These are phyloP conservation scores for Phytopythium aichiense DNA, from an alignment of 352 stramenopile species.

Conservation along the genomic window DNA sequence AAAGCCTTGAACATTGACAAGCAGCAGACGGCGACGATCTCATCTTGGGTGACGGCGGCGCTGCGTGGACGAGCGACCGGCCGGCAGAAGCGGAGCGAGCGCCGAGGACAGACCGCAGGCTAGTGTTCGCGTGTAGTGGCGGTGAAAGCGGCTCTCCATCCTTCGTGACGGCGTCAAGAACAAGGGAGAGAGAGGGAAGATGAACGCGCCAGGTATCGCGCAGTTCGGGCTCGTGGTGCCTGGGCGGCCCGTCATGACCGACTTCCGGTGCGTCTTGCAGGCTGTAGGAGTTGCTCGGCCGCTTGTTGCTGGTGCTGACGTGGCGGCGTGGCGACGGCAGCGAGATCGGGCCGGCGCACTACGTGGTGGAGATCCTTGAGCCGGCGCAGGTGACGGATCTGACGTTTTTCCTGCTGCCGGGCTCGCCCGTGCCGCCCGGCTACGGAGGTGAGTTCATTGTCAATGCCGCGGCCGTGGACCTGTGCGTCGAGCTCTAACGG, in stretches of 20 bases:
- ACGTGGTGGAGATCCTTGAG: conserved; percentile 55
- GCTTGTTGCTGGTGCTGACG: neutral
- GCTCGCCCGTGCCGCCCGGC: conserved; percentile 51
- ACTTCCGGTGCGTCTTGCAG: conserved; percentile 39
- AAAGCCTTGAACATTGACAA: neutral
- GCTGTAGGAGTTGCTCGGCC: too few species aligned
- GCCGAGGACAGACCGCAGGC: neutral
- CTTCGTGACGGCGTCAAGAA: too few species aligned
- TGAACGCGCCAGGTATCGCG: conserved; percentile 21
- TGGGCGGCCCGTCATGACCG: conserved; percentile 54
- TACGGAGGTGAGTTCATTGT: conserved; percentile 33
- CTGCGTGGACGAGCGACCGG: neutral
- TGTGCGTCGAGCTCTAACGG: neutral
- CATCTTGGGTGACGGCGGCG: neutral
- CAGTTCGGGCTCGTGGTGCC: conserved; percentile 70
- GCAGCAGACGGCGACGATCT: too few species aligned
- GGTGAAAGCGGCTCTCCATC: too few species aligned
- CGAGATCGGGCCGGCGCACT: conserved; percentile 59
- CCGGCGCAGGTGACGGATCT: conserved; percentile 58
- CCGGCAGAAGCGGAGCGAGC: neutral
- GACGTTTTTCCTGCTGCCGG: conserved; percentile 70
- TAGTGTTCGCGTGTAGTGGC: too few species aligned
- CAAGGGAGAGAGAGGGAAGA: neutral
- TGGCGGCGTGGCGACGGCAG: conserved; percentile 14
- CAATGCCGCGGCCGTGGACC: conserved; percentile 7